These are phyloP conservation scores for Aspergillus pseudotamarii DNA, from an alignment of 2,329 filamentous ascomycete genomes.

Conservation along the genomic window DNA sequence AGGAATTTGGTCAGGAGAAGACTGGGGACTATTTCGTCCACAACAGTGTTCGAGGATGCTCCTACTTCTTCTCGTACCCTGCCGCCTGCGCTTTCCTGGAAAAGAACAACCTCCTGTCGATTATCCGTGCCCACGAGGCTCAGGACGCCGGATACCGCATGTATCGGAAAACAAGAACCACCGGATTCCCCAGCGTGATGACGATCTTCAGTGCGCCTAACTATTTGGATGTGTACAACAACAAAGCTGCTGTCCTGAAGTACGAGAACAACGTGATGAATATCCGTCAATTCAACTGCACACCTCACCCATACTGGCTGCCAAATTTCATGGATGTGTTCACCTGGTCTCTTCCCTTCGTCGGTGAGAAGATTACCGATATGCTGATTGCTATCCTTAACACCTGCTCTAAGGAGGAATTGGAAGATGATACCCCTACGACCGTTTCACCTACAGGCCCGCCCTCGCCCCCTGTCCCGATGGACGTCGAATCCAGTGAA, in stretches of 20 bases:
- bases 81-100: constrained; percentile 96
- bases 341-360: constrained; percentile 98
- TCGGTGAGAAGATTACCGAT: constrained; percentile 98
- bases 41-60: constrained; percentile 97
- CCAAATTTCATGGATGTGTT: constrained; percentile 99
- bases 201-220: constrained; percentile 99
- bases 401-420: constrained; percentile 98
- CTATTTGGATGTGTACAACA: constrained; percentile 99
- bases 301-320: constrained; percentile 97
- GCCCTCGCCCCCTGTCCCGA: constrained; percentile 69
- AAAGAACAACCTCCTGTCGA: constrained; percentile 96
- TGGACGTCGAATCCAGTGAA: constrained; percentile 84
- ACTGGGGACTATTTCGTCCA: constrained; percentile 96
- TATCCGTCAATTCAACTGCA: constrained; percentile 99
- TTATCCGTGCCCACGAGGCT: constrained; percentile 96
- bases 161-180: constrained; percentile 98
- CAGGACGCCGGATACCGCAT: constrained; percentile 98
- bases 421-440: constrained; percentile 82
- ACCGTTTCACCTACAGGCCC: constrained; percentile 71
- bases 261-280: constrained; percentile 99
- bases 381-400: constrained; percentile 99
- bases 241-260: constrained; percentile 97
- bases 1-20: constrained; percentile 99
- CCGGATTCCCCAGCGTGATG: constrained; percentile 98
- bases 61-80: constrained; percentile 98